Conservation (phyloP, 257 asterid genomes). For the Mitragyna speciosa region DNA sequence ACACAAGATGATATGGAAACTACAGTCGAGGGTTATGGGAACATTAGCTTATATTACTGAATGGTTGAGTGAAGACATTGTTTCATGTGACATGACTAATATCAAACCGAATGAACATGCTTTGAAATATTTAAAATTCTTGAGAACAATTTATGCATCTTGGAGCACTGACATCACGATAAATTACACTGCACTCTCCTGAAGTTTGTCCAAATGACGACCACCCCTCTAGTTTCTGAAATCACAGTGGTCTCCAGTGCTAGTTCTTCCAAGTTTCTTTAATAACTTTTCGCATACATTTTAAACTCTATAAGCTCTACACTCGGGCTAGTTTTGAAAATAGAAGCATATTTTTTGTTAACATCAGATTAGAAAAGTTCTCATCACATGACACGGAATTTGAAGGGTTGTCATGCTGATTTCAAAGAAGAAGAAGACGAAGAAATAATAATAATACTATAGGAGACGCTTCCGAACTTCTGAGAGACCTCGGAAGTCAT, state of each 20-base stretch:
- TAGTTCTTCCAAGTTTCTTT: neutral
- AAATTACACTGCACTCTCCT: neutral
- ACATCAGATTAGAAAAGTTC: neutral
- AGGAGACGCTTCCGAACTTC: neutral
- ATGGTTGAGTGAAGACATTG: neutral
- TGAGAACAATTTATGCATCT: neutral
- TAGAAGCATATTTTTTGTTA: neutral
- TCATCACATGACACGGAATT: neutral
- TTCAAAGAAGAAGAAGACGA: neutral
- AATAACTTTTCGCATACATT: neutral
- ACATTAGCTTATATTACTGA: neutral
- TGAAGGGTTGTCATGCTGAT: neutral
- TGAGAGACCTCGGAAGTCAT: neutral
- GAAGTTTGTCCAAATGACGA: neutral
- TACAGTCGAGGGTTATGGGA: neutral
- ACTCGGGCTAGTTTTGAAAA: neutral
- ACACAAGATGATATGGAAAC: neutral
- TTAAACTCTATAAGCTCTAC: neutral
- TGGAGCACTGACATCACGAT: neutral
- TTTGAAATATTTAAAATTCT: neutral
- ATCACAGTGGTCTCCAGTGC: neutral
- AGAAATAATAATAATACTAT: neutral
- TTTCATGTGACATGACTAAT: neutral
- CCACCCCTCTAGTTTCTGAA: neutral
- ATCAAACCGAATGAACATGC: neutral